phyloP scores from a whole-genome alignment of 73 alveolate genomes.

The Paramecium pentaurelia region DNA sequence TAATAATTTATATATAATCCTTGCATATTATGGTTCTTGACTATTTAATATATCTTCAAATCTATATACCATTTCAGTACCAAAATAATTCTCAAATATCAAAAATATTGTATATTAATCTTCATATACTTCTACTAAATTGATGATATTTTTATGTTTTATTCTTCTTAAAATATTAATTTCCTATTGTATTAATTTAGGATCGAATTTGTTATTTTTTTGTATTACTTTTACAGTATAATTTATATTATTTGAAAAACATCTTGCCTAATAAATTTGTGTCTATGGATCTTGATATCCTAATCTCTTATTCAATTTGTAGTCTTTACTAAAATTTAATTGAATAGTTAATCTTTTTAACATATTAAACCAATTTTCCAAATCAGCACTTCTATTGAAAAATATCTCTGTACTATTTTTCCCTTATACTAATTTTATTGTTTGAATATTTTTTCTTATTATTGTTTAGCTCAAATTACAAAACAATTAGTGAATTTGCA shows the following conservation, averaged over 20 bases:
- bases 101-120: slow-evolving; percentile 64
- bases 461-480: background rate
- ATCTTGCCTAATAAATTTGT: background rate
- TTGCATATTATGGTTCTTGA: background rate
- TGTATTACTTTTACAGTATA: slow-evolving; percentile 32
- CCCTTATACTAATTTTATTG: background rate
- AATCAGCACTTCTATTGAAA: background rate
- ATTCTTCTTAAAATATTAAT: slow-evolving; percentile 71
- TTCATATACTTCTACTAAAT: slow-evolving; percentile 73
- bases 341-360: background rate
- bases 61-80: slow-evolving; percentile 70
- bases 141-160: slow-evolving; percentile 76
- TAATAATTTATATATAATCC: background rate
- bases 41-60: background rate
- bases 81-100: slow-evolving; percentile 67
- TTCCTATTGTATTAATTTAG: slow-evolving; percentile 52
- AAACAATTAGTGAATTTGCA: background rate
- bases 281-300: background rate
- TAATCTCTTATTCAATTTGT: slow-evolving; percentile 10
- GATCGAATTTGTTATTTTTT: background rate
- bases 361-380: slow-evolving; percentile 9
- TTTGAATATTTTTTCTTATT: background rate
- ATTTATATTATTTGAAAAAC: background rate
- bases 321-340: background rate
- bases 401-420: background rate